Evolutionary conservation across 106 monocot species (phyloP), one percentile per base, ranked within the genome.

Genomic region (Chionographis japonica): DNA sequence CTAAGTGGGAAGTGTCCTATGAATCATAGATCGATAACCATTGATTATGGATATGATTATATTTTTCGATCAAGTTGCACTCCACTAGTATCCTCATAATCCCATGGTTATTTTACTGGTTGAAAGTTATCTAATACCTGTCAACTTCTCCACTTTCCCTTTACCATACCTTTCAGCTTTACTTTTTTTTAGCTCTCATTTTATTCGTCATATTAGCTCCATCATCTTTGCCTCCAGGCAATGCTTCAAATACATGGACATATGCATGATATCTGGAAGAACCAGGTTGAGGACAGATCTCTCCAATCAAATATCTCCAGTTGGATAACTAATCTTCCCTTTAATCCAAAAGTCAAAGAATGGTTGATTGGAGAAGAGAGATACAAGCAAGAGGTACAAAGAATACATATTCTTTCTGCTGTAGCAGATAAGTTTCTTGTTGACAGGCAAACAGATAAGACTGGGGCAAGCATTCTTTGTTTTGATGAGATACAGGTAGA

Each of bases 401-500:
- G 65, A 68, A 91, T 88, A 51, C 95, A 92, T 67, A 95, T 95
- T 52, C 91, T 95, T 72, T 79, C 84, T 65, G 88, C 83, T 66
- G 95, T 95, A 49, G 91, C 89, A 17, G 89, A 95, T 72, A 91
- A 86, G 71, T 95, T 95, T 84, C 86, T 95, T 73, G 52, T 89
- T 84, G 95, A 89, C 63, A 75, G 78, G 76, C 71, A 80, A 73
- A 61, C 70, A 61, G 65, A 84, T 61, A 72, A 79, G 50, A 72
- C 38, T 43, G 95, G 95, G 17, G 91, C 91, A 71, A 95, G 88
- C 63, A 73, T 95, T 78, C 89, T 95, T 69, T 95, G 91, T 68
- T 92, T 95, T 84, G 95, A 95, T 71, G 95, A 95, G 67, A 95
- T 95, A 75, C 95, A 95, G 91, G 95, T 95, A 81, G 8, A 46